These are phyloP conservation scores for Lophiostoma macrostomum DNA, from an alignment of 495 filamentous ascomycete species.

Conservation along the genomic window DNA sequence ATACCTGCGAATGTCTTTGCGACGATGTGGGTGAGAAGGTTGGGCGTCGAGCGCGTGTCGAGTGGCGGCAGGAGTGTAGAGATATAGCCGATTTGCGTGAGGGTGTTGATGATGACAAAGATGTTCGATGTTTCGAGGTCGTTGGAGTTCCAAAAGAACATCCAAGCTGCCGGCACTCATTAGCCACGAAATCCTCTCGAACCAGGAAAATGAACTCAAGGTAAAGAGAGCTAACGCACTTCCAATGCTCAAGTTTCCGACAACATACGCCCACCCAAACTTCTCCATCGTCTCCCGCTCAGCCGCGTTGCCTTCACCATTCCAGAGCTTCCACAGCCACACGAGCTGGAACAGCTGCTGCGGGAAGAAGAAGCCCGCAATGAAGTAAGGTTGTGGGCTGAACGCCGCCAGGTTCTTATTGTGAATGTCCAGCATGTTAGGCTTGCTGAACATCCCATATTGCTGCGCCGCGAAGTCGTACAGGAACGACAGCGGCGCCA, in stretches of 20 bases:
- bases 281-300: slow-evolving; percentile 44
- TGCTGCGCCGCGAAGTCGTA: slow-evolving; percentile 50
- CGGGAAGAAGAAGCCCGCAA: slow-evolving; percentile 54
- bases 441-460: slow-evolving; percentile 47
- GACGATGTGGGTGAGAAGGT: slow-evolving; percentile 50
- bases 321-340: slow-evolving; percentile 51
- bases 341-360: slow-evolving; percentile 53
- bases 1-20: slow-evolving; percentile 55
- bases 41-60: slow-evolving; percentile 45
- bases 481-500: slow-evolving; percentile 48
- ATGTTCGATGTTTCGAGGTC: slow-evolving; percentile 46
- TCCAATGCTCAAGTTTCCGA: slow-evolving; percentile 54
- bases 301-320: slow-evolving; percentile 29
- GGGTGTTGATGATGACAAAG: slow-evolving; percentile 51
- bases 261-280: slow-evolving; percentile 47
- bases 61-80: slow-evolving; percentile 44
- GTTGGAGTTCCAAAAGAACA: slow-evolving; percentile 54
- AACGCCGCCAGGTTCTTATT: slow-evolving; percentile 52
- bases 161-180: slow-evolving; percentile 44
- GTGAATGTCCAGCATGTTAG: slow-evolving; percentile 53
- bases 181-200: not conserved
- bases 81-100: slow-evolving; percentile 51
- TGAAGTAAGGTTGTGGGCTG: slow-evolving; percentile 52
- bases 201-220: not conserved
- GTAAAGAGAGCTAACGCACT: slow-evolving; percentile 35